Conservation (phyloP, 73 alveolate species). For the Symbiodinium pilosum region DNA sequence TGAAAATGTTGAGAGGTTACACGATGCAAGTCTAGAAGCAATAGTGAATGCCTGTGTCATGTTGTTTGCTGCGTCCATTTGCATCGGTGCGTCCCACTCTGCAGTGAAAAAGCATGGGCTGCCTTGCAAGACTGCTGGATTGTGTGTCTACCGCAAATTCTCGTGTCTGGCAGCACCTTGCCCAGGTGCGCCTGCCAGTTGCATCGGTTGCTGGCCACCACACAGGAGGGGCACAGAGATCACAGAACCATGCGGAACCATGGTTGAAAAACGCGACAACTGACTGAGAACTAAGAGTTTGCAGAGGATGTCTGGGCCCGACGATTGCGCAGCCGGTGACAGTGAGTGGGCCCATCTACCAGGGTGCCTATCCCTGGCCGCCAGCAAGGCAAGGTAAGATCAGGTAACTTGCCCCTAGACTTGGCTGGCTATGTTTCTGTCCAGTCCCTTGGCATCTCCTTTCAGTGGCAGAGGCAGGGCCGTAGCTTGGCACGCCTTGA, state of each 20-base stretch:
- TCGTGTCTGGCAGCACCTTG: neutral
- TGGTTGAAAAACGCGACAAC: neutral
- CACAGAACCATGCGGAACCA: neutral
- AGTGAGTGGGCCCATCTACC: too few relatives aligned
- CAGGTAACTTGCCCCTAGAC: neutral
- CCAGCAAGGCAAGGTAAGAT: neutral
- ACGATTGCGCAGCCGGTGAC: too few relatives aligned
- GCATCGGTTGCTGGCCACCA: neutral
- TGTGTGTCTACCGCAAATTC: neutral
- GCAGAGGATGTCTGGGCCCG: neutral
- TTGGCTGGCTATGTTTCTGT: neutral
- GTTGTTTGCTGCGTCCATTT: too few relatives aligned
- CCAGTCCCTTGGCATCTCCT: conserved; percentile 10
- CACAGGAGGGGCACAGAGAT: too few relatives aligned
- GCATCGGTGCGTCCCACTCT: neutral
- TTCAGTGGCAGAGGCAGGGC: neutral
- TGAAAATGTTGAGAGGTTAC: too few relatives aligned
- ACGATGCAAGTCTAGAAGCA: too few relatives aligned
- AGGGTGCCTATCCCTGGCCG: neutral
- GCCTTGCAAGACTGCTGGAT: neutral
- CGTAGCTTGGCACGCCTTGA: too few relatives aligned
- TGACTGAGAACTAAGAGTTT: neutral
- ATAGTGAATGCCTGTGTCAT: too few relatives aligned
- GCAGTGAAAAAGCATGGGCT: neutral
- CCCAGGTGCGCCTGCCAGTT: neutral